phyloP scores from a whole-genome alignment of 1,284 basidiomycete genomes.

The Trichosporon faecale region DNA sequence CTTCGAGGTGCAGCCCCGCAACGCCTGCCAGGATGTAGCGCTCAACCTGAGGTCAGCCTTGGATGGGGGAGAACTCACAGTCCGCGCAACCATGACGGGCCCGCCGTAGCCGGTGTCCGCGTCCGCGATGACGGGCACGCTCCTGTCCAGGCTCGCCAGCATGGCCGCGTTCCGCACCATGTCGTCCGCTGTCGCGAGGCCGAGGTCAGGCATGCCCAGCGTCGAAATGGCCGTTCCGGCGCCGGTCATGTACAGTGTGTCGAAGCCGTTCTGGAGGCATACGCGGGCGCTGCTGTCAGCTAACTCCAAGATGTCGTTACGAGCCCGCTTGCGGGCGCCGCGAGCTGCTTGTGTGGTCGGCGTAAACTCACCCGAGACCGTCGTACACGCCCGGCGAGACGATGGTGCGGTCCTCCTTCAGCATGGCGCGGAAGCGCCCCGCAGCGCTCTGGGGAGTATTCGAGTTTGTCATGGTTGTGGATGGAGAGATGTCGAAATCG shows the following conservation, averaged over 20 bases:
- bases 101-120: constrained; percentile 80
- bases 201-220: constrained; percentile 72
- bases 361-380: constrained; percentile 59
- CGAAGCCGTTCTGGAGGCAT: constrained; percentile 71
- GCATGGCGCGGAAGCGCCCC: constrained; percentile 12
- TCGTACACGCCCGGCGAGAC: constrained; percentile 70
- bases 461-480: neutral
- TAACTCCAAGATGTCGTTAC: neutral
- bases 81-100: constrained; percentile 61
- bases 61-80: neutral
- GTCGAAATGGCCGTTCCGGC: constrained; percentile 73
- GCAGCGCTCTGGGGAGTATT: neutral
- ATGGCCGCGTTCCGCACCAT: constrained; percentile 63
- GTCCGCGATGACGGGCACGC: constrained; percentile 64
- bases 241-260: constrained; percentile 57
- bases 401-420: constrained; percentile 13
- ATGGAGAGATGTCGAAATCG: neutral
- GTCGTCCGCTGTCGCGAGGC: constrained; percentile 74
- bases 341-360: too few species aligned
- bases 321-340: too few species aligned
- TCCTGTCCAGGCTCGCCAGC: constrained; percentile 59
- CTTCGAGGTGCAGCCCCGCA: constrained; percentile 74
- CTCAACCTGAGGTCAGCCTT: constrained; percentile 54
- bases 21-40: constrained; percentile 69
- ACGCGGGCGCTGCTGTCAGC: constrained; percentile 58